Base-by-base conservation (phyloP, 2,329 filamentous ascomycete species). In the Aspergillus calidoustus region DNA sequence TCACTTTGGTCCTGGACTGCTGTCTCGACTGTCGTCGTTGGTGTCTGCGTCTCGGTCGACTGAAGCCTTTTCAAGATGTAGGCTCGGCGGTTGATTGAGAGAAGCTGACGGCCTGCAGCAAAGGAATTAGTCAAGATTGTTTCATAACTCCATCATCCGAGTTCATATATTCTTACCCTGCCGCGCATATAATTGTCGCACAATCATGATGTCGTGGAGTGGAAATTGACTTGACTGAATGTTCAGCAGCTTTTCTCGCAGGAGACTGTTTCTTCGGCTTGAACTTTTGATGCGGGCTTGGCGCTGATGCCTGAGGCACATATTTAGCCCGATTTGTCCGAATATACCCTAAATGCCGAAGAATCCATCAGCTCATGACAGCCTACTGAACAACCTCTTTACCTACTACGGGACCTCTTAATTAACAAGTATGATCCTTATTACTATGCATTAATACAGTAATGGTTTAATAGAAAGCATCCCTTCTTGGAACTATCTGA, bases 241-340 rank as follows among this genome's bases (percentile, higher is more conserved):
- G 25, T 57, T 54, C 58, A 30, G 50, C 47, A 46, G 63, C 54
- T 63, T 64, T 66, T 61, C 54, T 66, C 62, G 57, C 55, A 64
- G 61, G 60, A 61, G 60, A 62, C 44, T 30, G 55, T 57, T 57
- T 71, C 61, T 67, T 72, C 69, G 66, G 69, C 66, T 67, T 64
- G 72, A 76, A 76, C 73, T 75, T 76, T 76, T 70, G 68, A 69
- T 67, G 71, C 69, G 68, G 66, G 65, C 73, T 76, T 76, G 73
- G 73, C 19, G 0, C 50, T 44, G 2, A 2, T 67, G 68, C 72
- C 72, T 72, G 55, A 72, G 72, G 72, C 69, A 15, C 4, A 5
- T 2, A 2, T 2, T 11, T 15, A 41, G 34, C 9, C 13, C 34
- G 15, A 41, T 41, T 41, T 4, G 25, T 28, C 17, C 57, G 38